Conservation (phyloP, 179 eudicot species). For the Corrigiola litoralis region DNA sequence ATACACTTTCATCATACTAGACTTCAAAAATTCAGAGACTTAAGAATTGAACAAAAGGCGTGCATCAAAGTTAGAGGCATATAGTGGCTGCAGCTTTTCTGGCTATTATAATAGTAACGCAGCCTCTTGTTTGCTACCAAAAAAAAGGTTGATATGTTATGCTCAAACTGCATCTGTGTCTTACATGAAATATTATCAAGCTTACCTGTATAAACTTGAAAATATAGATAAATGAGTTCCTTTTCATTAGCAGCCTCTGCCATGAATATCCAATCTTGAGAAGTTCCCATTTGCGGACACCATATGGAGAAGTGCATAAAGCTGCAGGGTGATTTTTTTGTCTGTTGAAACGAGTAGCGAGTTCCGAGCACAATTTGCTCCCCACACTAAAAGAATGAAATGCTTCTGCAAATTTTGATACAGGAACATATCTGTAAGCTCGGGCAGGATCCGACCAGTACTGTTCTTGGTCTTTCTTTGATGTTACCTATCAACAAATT, state of each 20-base stretch:
- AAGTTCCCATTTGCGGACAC: constrained; percentile 63
- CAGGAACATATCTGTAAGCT: constrained; percentile 61
- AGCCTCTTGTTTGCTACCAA: not conserved
- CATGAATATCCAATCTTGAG: constrained; percentile 78
- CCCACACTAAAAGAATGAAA: constrained; percentile 62
- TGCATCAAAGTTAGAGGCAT: not conserved
- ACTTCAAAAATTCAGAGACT: too few species aligned
- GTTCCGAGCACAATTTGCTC: constrained; percentile 48
- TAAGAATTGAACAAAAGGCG: too few species aligned
- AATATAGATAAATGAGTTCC: constrained; percentile 86
- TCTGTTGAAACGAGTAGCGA: constrained; percentile 64
- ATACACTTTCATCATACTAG: not conserved
- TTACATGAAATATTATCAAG: constrained; percentile 3
- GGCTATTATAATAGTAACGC: not conserved
- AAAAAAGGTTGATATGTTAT: not conserved
- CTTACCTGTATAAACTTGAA: constrained; percentile 90
- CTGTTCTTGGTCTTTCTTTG: constrained; percentile 89
- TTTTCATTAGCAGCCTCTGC: constrained; percentile 81
- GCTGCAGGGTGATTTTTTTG: constrained; percentile 86
- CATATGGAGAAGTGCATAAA: constrained; percentile 69
- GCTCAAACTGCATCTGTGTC: not conserved
- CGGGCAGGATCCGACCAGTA: constrained; percentile 68
- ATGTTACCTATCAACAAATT: constrained; percentile 52
- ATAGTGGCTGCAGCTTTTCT: not conserved
- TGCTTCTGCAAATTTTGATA: constrained; percentile 75